A percentile compares a stretch with the other conserved stretches of the same genome.
These are phyloP conservation scores for Ceratocystis alfenasii DNA, from an alignment of 2,329 filamentous ascomycete genomes.

Conservation along the genomic window DNA sequence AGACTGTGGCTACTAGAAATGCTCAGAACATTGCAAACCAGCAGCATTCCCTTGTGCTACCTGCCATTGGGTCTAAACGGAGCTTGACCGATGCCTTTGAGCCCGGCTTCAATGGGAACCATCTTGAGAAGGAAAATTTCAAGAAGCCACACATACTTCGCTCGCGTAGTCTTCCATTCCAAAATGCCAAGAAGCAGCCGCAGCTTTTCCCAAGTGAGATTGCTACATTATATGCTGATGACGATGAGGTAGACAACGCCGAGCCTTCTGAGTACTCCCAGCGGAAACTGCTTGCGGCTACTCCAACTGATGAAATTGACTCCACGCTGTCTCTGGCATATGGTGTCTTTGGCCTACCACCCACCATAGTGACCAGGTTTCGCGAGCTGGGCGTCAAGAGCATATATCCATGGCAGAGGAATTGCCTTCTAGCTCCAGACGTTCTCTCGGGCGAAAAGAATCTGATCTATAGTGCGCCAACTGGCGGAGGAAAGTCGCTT, in stretches of 20 bases:
- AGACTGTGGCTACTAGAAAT: not conserved
- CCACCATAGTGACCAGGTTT: constrained; percentile 51
- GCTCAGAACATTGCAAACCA: not conserved
- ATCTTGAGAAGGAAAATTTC: not conserved
- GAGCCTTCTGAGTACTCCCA: constrained; percentile 45
- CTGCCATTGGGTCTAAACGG: constrained; percentile 16
- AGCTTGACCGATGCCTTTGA: constrained; percentile 18
- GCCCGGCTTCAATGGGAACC: not conserved
- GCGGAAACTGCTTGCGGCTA: constrained; percentile 39
- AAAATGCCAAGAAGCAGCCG: constrained; percentile 20
- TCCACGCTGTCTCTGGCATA: constrained; percentile 51
- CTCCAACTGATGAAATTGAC: constrained; percentile 41
- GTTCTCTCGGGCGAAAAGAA: constrained; percentile 54
- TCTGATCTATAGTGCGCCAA: constrained; percentile 68
- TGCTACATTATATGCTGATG: constrained; percentile 27
- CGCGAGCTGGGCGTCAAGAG: constrained; percentile 52
- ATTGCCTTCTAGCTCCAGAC: constrained; percentile 56
- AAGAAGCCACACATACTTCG: not conserved
- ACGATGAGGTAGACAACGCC: constrained; percentile 12
- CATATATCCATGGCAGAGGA: constrained; percentile 72
- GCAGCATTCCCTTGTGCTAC: constrained; percentile 2
- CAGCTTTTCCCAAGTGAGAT: constrained; percentile 38
- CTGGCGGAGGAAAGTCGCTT: constrained; percentile 65
- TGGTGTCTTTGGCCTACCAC: constrained; percentile 50
- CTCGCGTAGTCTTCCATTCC: constrained; percentile 4